phyloP scores from a whole-genome alignment of 768 basidiomycete genomes.

The Auricularia cornea region DNA sequence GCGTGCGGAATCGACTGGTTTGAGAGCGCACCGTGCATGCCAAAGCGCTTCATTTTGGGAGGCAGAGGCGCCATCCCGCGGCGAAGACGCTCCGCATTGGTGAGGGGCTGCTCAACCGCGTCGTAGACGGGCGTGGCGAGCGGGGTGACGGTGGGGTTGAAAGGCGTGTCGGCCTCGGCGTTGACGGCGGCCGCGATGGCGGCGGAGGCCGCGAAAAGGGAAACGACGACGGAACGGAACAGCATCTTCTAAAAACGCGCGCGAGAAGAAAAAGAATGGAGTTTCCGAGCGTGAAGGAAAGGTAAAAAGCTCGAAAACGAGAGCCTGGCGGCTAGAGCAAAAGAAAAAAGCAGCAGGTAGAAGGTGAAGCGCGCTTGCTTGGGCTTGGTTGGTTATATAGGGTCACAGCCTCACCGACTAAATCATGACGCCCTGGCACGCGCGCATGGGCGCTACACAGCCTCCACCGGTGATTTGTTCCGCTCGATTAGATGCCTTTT shows the following conservation, averaged over 20 bases:
- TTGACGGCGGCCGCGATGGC: not conserved
- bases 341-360: not conserved
- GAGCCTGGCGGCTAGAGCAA: not conserved
- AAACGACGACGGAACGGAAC: not conserved
- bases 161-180: not conserved
- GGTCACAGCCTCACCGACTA: not conserved
- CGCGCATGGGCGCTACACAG: not conserved
- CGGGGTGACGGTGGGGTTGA: not conserved
- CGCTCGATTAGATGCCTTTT: not conserved
- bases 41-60: conserved; percentile 1
- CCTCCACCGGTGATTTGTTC: not conserved
- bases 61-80: not conserved
- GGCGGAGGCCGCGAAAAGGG: not conserved
- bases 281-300: not conserved
- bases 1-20: not conserved
- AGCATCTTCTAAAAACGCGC: not conserved
- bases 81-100: not conserved
- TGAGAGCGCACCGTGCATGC: not conserved
- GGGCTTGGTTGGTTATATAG: not conserved
- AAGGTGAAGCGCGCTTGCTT: not conserved
- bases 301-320: not conserved
- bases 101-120: not conserved
- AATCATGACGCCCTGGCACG: not conserved
- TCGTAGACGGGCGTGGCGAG: not conserved
- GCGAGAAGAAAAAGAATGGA: not conserved